Evolutionary conservation across 2,329 filamentous ascomycete species (phyloP), one percentile per base, ranked within the genome.

Genomic region (Sclerotinia glacialis): DNA sequence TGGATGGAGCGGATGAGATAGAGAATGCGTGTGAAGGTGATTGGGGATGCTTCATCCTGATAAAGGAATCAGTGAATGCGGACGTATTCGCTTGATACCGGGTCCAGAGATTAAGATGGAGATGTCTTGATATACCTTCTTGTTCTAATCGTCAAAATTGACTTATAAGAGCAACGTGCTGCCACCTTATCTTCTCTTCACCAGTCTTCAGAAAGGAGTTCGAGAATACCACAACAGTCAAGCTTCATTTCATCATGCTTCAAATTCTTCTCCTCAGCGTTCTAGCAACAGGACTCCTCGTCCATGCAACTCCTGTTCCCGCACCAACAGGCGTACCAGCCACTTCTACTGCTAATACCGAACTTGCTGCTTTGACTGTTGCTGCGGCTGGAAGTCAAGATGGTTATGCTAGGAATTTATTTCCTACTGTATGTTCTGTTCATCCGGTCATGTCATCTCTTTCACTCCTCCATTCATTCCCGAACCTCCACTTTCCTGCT

Each of bases 321-420:
- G 75, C 80, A 18, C 81, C 83, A 76, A 85, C 89, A 9, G 85
- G 86, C 50, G 86, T 93, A 67, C 90, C 90, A 23, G 81, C 82
- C 6, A 79, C 81, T 0, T 76, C 84, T 1, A 79, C 79, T 0
- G 89, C 90, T 26, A 80, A 83, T 69, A 81, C 80, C 8, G 81
- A 85, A 69, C 85, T 93, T 44, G 80, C 80, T 2, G 78, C 76
- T 37, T 79, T 93, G 62, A 86, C 83, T 0, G 87, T 90, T 23
- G 80, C 81, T 5, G 77, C 83, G 0, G 78, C 83, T 52, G 83
- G 82, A 46, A 81, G 85, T 61, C 81, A 83, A 56, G 79, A 78
- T 68, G 80, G 80, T 26, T 92, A 93, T 78, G 79, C 83, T 67
- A 87, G 91, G 63, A 83, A 85, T 72, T 78, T 88, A 63, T 93